Evolutionary conservation across 2,329 filamentous ascomycete species (phyloP).

Genomic region (Alternaria triticina): DNA sequence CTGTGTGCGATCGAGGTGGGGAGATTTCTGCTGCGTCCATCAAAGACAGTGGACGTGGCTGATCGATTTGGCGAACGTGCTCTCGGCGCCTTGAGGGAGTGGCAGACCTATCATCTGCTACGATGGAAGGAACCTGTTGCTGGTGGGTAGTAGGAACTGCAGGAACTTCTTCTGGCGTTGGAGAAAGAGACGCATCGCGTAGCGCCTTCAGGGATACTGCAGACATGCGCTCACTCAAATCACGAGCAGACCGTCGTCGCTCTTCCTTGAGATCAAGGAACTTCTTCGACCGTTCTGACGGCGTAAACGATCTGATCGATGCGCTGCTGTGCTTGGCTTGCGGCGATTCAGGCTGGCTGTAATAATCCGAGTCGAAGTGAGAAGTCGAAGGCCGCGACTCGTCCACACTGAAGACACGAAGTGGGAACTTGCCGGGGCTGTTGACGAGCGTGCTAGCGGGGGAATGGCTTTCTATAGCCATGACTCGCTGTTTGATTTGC

Average conservation of each 20-base stretch:
- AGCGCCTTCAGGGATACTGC: constrained; percentile 34
- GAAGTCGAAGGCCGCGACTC: constrained; percentile 46
- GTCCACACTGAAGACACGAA: constrained; percentile 42
- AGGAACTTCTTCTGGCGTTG: constrained; percentile 25
- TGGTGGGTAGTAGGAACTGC: constrained; percentile 24
- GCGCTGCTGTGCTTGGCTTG: constrained; percentile 28
- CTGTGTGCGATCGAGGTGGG: constrained; percentile 10
- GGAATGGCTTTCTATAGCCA: constrained; percentile 19
- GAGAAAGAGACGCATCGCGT: constrained; percentile 14
- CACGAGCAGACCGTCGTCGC: constrained; percentile 31
- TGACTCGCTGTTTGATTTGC: constrained; percentile 28
- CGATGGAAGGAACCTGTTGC: constrained; percentile 10
- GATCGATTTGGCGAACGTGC: constrained; percentile 6
- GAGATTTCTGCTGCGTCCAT: constrained; percentile 19
- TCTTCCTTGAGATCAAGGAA: constrained; percentile 37
- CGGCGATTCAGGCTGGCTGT: constrained; percentile 44
- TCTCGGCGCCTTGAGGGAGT: constrained; percentile 13
- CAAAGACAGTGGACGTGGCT: constrained; percentile 11
- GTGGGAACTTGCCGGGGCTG: constrained; percentile 21
- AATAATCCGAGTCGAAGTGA: constrained; percentile 47
- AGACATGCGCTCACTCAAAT: constrained; percentile 41
- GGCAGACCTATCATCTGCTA: constrained; percentile 12
- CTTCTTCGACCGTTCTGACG: constrained; percentile 39
- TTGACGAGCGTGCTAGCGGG: constrained; percentile 20
- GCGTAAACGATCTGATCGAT: constrained; percentile 19